Evolutionary conservation across 768 basidiomycete genomes (phyloP).

Genomic region (Asterophora lycoperdoides): DNA sequence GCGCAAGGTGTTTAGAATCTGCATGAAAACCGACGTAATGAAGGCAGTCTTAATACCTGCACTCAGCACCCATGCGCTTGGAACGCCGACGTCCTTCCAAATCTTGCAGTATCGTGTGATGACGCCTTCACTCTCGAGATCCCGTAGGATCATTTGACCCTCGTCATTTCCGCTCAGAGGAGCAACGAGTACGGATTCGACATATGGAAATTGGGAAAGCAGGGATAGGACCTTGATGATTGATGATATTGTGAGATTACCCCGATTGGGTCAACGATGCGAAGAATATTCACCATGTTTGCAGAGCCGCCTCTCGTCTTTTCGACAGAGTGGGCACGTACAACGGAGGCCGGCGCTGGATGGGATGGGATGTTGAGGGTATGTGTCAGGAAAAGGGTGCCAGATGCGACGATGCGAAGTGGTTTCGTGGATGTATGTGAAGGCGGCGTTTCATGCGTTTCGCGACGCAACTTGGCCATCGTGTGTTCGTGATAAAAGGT

Average conservation of each 20-base stretch:
- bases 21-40: background rate
- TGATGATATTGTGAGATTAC: conserved; percentile 7
- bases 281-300: conserved; percentile 36
- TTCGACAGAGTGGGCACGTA: conserved; percentile 69
- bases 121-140: conserved; percentile 64
- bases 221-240: conserved; percentile 53
- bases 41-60: conserved; percentile 41
- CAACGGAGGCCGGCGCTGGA: conserved; percentile 51
- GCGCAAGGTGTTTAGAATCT: conserved; percentile 3
- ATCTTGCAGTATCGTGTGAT: conserved; percentile 71
- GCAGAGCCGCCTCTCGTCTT: conserved; percentile 71
- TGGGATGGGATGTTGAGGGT: conserved; percentile 59
- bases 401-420: conserved; percentile 75
- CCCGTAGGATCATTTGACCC: conserved; percentile 54
- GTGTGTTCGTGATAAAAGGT: conserved; percentile 10
- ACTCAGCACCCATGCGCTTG: conserved; percentile 78
- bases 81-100: conserved; percentile 68
- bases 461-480: conserved; percentile 48
- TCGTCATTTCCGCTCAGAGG: conserved; percentile 72
- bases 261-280: background rate
- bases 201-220: conserved; percentile 63
- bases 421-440: conserved; percentile 30
- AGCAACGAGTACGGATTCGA: conserved; percentile 69
- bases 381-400: conserved; percentile 77
- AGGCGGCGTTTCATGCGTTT: conserved; percentile 29